Percentiles rank a stretch among this genome's conserved stretches.
Conservation (phyloP, 129 eudicot species). For the Centella asiatica region DNA sequence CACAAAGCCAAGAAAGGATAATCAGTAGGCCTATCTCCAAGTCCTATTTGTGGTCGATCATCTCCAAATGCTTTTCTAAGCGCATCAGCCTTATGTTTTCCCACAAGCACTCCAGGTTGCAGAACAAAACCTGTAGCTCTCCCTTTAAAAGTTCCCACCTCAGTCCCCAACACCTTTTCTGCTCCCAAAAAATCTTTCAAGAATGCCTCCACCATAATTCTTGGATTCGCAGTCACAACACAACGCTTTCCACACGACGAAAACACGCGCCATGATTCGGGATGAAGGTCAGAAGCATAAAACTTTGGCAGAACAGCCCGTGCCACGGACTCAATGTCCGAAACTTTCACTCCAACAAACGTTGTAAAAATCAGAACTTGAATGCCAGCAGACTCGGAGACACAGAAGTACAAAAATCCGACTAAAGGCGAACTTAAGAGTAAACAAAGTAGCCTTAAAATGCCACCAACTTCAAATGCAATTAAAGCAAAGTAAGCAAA, state of each 20-base stretch:
- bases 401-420: slow-evolving; percentile 38
- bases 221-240: slow-evolving; percentile 66
- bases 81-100: slow-evolving; percentile 38
- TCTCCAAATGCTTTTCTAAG: slow-evolving; percentile 38
- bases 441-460: slow-evolving; percentile 35
- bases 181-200: slow-evolving; percentile 55
- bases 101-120: slow-evolving; percentile 50
- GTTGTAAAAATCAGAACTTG: slow-evolving; percentile 52
- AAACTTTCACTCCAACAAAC: slow-evolving; percentile 39
- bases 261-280: slow-evolving; percentile 62
- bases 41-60: slow-evolving; percentile 37
- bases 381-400: slow-evolving; percentile 58
- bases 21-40: slow-evolving; percentile 58
- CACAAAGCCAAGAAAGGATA: slow-evolving; percentile 51
- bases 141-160: slow-evolving; percentile 40
- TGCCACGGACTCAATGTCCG: slow-evolving; percentile 49
- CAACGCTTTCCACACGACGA: slow-evolving; percentile 57
- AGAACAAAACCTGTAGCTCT: slow-evolving; percentile 53
- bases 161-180: slow-evolving; percentile 58
- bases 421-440: slow-evolving; percentile 45
- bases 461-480: slow-evolving; percentile 60
- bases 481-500: slow-evolving; percentile 63
- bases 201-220: slow-evolving; percentile 69
- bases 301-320: slow-evolving; percentile 55
- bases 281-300: slow-evolving; percentile 49